phyloP scores from a whole-genome alignment of 164 flowering plant genomes.

The Aristolochia fimbriata region DNA sequence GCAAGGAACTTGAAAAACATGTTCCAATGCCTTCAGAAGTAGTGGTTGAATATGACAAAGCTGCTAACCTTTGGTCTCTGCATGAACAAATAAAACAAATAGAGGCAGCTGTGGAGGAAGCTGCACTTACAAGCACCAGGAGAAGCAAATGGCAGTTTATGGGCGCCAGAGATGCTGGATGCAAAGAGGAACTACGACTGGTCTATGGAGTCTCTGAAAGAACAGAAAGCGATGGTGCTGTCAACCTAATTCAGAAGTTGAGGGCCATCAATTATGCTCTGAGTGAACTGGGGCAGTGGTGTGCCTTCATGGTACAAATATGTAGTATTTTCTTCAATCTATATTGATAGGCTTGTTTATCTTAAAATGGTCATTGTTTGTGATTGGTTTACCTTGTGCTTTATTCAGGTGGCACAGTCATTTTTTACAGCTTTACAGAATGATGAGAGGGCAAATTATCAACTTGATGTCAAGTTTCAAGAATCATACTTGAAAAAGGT shows the following conservation, averaged over 20 bases:
- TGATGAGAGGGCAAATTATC: slow-evolving; percentile 93
- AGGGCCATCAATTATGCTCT: slow-evolving; percentile 97
- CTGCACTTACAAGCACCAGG: slow-evolving; percentile 75
- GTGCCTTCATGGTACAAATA: slow-evolving; percentile 79
- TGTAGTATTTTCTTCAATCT: background rate
- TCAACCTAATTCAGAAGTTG: slow-evolving; percentile 82
- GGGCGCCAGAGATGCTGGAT: slow-evolving; percentile 99
- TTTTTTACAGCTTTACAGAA: slow-evolving; percentile 85
- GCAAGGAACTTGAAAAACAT: slow-evolving; percentile 88
- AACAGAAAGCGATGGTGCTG: slow-evolving; percentile 99
- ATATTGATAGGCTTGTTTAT: background rate
- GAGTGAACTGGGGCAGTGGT: slow-evolving; percentile 97
- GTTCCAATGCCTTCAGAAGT: slow-evolving; percentile 94
- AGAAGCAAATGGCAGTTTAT: slow-evolving; percentile 98
- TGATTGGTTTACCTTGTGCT: slow-evolving; percentile 5
- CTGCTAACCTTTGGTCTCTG: slow-evolving; percentile 79
- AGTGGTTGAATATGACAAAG: slow-evolving; percentile 92
- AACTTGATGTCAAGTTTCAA: slow-evolving; percentile 95
- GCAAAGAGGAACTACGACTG: slow-evolving; percentile 92
- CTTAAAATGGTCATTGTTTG: background rate
- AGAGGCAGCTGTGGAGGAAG: slow-evolving; percentile 80
- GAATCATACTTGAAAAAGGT: slow-evolving; percentile 76
- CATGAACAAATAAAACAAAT: slow-evolving; percentile 92
- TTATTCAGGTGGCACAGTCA: slow-evolving; percentile 74
- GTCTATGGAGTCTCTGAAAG: slow-evolving; percentile 97